Evolutionary conservation across 2,329 filamentous ascomycete genomes (phyloP), one percentile per base, ranked within the genome.

Genomic region (Neonectria coccinea): DNA sequence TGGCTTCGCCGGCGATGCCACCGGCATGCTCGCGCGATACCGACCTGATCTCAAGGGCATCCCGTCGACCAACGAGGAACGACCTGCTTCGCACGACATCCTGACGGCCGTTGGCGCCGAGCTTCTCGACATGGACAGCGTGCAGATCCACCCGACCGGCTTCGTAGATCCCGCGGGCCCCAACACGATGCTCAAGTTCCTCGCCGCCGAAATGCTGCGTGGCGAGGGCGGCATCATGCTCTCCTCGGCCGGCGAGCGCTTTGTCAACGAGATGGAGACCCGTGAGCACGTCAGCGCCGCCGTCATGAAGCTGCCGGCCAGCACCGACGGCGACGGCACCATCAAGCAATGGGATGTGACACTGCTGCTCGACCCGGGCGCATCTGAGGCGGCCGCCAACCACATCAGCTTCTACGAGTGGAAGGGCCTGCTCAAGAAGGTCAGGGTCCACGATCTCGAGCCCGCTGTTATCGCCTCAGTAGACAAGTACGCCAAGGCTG

Each of bases 81-180:
- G 84, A 0, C 84, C 87, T 0, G 87, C 85, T 0, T 80, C 86
- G 2, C 86, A 89, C 59, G 72, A 71, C 1, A 68, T 85, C 0
- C 76, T 86, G 0, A 69, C 76, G 0, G 73, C 73, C 1, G 75
- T 79, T 0, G 81, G 80, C 16, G 83, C 82, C 5, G 76, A 76
- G 33, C 73, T 85, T 12, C 77, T 85, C 44, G 84, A 86, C 29
- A 86, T 86, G 84, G 81, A 84, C 47, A 81, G 80, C 62, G 87
- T 91, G 2, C 89, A 91, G 74, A 82, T 91, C 5, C 89, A 91
- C 67, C 88, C 89, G 2, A 90, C 88, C 0, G 87, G 87, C 0
- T 91, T 91, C 70, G 79, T 91, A 6, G 87, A 90, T 66, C 83
- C 84, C 0, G 78, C 80, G 1, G 80, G 82, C 33, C 76, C 79